These are phyloP conservation scores for Fusarium devonianum DNA, from an alignment of 2,329 filamentous ascomycete genomes.

Conservation along the genomic window DNA sequence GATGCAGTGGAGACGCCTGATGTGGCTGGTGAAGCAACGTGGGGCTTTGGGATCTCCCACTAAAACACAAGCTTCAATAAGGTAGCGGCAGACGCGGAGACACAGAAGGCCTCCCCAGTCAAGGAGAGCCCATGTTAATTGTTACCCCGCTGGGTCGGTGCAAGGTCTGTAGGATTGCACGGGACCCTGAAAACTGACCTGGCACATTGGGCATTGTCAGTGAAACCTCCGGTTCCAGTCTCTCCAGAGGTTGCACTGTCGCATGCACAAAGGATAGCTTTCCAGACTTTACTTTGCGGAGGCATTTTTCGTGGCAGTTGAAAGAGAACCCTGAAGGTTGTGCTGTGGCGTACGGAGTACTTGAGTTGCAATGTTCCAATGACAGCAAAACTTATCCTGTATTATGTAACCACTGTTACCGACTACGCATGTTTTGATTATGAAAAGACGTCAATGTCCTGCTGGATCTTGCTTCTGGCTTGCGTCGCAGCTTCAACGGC, in stretches of 20 bases:
- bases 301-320: constrained; percentile 3
- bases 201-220: constrained; percentile 15
- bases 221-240: constrained; percentile 16
- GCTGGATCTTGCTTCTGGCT: constrained; percentile 15
- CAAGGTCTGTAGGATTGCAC: constrained; percentile 19
- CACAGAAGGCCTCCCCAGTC: constrained; percentile 22
- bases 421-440: too few species aligned
- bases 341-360: constrained; percentile 26
- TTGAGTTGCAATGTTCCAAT: constrained; percentile 2
- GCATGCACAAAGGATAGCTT: constrained; percentile 13
- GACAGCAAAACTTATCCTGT: background rate
- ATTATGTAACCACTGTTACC: too few species aligned
- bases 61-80: constrained; percentile 32
- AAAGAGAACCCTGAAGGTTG: constrained; percentile 1
- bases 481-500: constrained; percentile 15
- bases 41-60: constrained; percentile 10
- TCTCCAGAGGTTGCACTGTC: background rate
- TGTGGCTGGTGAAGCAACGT: constrained; percentile 21
- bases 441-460: constrained; percentile 3
- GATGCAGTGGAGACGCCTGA: constrained; percentile 9
- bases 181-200: constrained; percentile 28
- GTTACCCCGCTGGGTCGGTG: constrained; percentile 36
- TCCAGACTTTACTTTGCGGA: constrained; percentile 10
- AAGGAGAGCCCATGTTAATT: constrained; percentile 20
- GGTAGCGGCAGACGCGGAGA: constrained; percentile 28